Evolutionary conservation across 148 eudicot species (phyloP).

Genomic region (Fagopyrum homotropicum): DNA sequence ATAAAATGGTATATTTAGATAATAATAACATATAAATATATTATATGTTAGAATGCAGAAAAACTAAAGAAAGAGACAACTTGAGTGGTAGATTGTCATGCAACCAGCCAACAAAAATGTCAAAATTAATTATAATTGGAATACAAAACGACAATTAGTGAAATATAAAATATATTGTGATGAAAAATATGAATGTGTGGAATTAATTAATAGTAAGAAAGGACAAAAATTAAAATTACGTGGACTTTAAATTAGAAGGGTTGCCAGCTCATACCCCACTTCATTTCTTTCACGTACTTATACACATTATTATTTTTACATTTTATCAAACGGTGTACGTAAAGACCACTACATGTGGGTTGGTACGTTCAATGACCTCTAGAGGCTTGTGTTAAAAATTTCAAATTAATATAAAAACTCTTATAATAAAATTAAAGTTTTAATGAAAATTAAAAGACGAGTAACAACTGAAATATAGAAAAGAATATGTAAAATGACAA

Average conservation of each 20-base stretch:
- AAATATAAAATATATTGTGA: background rate
- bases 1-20: background rate
- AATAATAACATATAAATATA: background rate
- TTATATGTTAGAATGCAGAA: background rate
- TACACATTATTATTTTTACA: background rate
- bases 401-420: too few relatives aligned
- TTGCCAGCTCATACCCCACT: background rate
- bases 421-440: too few relatives aligned
- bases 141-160: background rate
- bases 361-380: too few relatives aligned
- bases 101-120: slow-evolving; percentile 4
- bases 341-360: too few relatives aligned
- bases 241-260: background rate
- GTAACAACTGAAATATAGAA: too few relatives aligned
- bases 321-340: too few relatives aligned
- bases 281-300: background rate
- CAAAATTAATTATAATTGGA: slow-evolving; percentile 11
- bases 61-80: background rate
- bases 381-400: too few relatives aligned
- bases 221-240: slow-evolving; percentile 1
- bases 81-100: slow-evolving; percentile 1
- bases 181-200: background rate
- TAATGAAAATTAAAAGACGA: too few relatives aligned
- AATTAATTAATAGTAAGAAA: background rate
- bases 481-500: too few relatives aligned